These are phyloP conservation scores for Trichodelitschia bisporula DNA, from an alignment of 495 filamentous ascomycete genomes.

Conservation along the genomic window DNA sequence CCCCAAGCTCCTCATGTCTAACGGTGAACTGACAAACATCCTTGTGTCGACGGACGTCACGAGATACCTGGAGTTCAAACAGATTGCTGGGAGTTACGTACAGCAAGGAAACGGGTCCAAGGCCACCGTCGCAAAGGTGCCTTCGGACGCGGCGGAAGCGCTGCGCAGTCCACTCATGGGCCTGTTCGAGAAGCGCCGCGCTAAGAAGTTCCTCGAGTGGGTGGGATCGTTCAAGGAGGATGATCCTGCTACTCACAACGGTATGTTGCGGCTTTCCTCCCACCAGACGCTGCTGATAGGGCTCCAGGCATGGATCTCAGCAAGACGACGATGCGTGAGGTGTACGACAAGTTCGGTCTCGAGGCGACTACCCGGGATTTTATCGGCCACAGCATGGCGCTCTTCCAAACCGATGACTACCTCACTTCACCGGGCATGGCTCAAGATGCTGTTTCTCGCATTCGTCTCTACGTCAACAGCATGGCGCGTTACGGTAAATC, in stretches of 20 bases:
- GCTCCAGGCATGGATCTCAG: conserved; percentile 51
- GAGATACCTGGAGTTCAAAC: conserved; percentile 92
- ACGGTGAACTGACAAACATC: conserved; percentile 95
- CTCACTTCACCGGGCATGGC: conserved; percentile 47
- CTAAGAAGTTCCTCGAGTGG: conserved; percentile 94
- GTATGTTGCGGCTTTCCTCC: conserved; percentile 21
- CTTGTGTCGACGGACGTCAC: conserved; percentile 93
- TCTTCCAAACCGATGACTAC: conserved; percentile 76
- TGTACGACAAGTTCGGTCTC: conserved; percentile 91
- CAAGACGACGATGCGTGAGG: conserved; percentile 74
- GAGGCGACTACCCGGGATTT: conserved; percentile 87
- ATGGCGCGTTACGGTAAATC: conserved; percentile 97
- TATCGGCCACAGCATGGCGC: conserved; percentile 92
- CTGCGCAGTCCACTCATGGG: conserved; percentile 87
- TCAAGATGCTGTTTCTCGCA: conserved; percentile 71
- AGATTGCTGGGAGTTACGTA: conserved; percentile 93
- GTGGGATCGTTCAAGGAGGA: conserved; percentile 72
- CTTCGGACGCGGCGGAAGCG: conserved; percentile 78
- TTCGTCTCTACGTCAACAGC: conserved; percentile 89
- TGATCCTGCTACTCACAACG: conserved; percentile 67
- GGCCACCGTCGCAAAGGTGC: conserved; percentile 88
- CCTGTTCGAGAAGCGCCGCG: conserved; percentile 87
- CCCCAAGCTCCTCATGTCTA: conserved; percentile 94
- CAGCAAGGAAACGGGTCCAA: conserved; percentile 61
- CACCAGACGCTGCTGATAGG: not conserved